A percentile compares a stretch with the other conserved stretches of the same genome.
Evolutionary conservation across 2,329 filamentous ascomycete genomes (phyloP).

Genomic region (Fusarium compactum): DNA sequence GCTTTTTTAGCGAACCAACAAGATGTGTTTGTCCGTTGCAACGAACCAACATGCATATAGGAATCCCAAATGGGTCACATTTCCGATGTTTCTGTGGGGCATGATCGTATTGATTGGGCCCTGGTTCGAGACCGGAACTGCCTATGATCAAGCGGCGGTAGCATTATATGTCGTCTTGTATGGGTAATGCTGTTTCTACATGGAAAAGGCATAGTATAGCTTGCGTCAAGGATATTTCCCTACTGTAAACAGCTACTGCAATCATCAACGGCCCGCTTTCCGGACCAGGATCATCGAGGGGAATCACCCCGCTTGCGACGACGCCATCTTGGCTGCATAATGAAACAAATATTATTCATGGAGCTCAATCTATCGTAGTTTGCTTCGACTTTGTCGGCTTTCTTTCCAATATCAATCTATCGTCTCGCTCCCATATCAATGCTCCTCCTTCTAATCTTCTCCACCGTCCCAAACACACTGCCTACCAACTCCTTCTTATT

Average conservation of each 20-base stretch:
- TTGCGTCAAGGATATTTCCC: too few relatives aligned
- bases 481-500: slow-evolving; percentile 76
- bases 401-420: not conserved
- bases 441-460: slow-evolving; percentile 16
- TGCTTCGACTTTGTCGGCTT: not conserved
- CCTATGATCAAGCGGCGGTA: too few relatives aligned
- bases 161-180: too few relatives aligned
- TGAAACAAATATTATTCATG: too few relatives aligned
- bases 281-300: not conserved
- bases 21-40: not conserved
- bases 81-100: not conserved
- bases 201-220: too few relatives aligned
- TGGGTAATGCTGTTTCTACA: too few relatives aligned
- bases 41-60: slow-evolving; percentile 5
- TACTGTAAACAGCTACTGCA: too few relatives aligned
- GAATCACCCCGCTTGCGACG: not conserved
- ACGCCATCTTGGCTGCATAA: not conserved
- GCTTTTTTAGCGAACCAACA: not conserved
- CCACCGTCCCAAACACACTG: slow-evolving; percentile 60
- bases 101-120: not conserved
- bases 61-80: not conserved
- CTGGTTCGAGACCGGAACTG: too few relatives aligned
- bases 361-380: too few relatives aligned
- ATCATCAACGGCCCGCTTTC: not conserved
- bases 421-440: not conserved